Evolutionary conservation across 306 rosid genomes (phyloP).

Genomic region (Vachellia collinsii): DNA sequence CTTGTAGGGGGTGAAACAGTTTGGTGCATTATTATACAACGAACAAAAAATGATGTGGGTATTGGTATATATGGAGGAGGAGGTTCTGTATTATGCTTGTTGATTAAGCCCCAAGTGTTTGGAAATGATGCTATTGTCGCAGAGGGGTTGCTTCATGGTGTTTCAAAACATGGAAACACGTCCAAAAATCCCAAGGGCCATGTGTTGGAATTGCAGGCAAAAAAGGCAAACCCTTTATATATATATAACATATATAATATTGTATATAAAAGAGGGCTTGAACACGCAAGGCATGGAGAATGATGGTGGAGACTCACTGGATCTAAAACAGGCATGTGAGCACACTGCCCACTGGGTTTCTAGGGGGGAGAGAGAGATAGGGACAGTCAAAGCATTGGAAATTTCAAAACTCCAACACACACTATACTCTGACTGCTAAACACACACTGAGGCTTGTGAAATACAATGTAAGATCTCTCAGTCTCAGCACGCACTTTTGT

Average conservation of each 20-base stretch:
- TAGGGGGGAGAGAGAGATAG: slow-evolving; percentile 26
- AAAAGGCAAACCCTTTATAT: slow-evolving; percentile 7
- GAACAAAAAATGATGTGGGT: too few species aligned
- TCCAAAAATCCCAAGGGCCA: slow-evolving; percentile 45
- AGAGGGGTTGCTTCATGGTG: slow-evolving; percentile 35
- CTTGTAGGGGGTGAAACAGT: too few species aligned
- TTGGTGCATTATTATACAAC: too few species aligned
- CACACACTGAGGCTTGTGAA: slow-evolving; percentile 18
- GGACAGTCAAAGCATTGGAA: slow-evolving; percentile 60
- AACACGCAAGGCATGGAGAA: neutral
- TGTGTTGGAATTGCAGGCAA: slow-evolving; percentile 40
- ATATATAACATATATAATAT: neutral
- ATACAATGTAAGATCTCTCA: slow-evolving; percentile 36
- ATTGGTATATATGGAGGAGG: too few species aligned
- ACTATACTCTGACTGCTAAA: too few species aligned
- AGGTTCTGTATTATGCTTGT: slow-evolving; percentile 15
- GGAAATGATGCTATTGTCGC: slow-evolving; percentile 48
- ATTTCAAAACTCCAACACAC: slow-evolving; percentile 44
- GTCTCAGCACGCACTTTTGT: slow-evolving; percentile 42
- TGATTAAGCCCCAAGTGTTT: slow-evolving; percentile 30
- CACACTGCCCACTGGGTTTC: slow-evolving; percentile 63
- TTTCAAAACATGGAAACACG: slow-evolving; percentile 23
- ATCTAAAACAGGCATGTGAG: slow-evolving; percentile 49
- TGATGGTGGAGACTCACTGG: slow-evolving; percentile 16
- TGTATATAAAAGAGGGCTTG: neutral